Evolutionary conservation across 2,329 filamentous ascomycete genomes (phyloP).

Genomic region (Colletotrichum sp.): DNA sequence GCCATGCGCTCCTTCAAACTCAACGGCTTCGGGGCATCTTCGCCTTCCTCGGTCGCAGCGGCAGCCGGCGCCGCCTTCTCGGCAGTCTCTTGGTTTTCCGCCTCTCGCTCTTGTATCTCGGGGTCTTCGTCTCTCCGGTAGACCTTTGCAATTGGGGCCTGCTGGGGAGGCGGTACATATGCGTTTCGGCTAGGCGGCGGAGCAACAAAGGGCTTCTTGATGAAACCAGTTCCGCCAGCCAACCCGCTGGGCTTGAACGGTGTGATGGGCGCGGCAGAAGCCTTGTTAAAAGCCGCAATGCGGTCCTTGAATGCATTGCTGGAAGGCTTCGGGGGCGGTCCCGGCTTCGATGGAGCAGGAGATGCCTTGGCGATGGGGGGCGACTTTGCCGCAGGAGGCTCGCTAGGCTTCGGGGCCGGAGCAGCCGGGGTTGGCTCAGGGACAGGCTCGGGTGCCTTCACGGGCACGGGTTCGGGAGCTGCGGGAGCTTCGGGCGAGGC

Average conservation of each 20-base stretch:
- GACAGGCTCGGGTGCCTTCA: constrained; percentile 33
- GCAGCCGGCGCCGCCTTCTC: constrained; percentile 67
- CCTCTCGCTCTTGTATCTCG: constrained; percentile 68
- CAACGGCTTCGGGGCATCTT: constrained; percentile 86
- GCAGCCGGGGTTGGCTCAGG: constrained; percentile 28
- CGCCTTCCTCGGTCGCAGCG: constrained; percentile 56
- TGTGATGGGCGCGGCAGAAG: constrained; percentile 82
- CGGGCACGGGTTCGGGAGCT: constrained; percentile 37
- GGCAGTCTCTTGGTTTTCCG: constrained; percentile 69
- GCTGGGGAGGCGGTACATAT: constrained; percentile 79
- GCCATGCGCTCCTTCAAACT: constrained; percentile 96
- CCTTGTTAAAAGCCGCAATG: constrained; percentile 96
- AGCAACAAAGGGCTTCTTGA: constrained; percentile 97
- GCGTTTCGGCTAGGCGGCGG: constrained; percentile 92
- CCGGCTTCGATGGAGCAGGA: constrained; percentile 45
- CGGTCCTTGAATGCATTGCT: constrained; percentile 88
- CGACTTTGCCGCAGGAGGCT: constrained; percentile 35
- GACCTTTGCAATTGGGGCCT: constrained; percentile 73
- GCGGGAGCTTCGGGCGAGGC: constrained; percentile 39
- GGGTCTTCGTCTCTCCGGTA: constrained; percentile 91
- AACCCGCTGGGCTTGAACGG: constrained; percentile 83
- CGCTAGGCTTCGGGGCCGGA: constrained; percentile 43
- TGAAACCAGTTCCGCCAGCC: constrained; percentile 69
- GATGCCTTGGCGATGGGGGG: constrained; percentile 45
- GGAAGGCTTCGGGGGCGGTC: constrained; percentile 76